A percentile compares a stretch with the other conserved stretches of the same genome.
Conservation (phyloP, 129 eudicot species). For the Flaveria ramosissima region DNA sequence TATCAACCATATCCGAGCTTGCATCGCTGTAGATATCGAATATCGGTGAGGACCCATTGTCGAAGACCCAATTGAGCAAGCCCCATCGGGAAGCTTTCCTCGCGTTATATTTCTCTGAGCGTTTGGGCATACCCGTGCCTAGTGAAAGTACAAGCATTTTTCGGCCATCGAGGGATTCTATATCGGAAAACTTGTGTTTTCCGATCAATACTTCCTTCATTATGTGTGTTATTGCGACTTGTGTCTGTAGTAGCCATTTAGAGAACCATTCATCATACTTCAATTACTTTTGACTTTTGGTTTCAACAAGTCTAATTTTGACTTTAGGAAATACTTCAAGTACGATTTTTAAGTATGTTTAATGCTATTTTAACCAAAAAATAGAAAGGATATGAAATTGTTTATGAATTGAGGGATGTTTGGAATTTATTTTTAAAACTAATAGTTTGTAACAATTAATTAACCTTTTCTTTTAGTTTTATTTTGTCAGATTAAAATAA, state of each 20-base stretch:
- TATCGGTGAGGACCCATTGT: conserved; percentile 60
- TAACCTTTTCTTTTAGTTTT: no score
- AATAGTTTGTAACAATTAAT: no score
- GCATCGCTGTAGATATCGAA: conserved; percentile 55
- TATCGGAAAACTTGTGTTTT: conserved; percentile 35
- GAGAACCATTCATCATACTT: neutral
- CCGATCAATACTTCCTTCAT: conserved; percentile 53
- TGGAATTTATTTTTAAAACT: neutral
- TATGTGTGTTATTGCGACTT: conserved; percentile 67
- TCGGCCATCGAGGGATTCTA: conserved; percentile 47
- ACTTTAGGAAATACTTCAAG: neutral
- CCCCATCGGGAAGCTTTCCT: conserved; percentile 61
- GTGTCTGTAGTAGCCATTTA: conserved; percentile 46
- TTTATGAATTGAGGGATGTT: no score
- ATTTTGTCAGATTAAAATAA: no score
- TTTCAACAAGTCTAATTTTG: neutral
- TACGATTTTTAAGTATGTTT: neutral
- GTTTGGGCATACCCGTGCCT: conserved; percentile 62
- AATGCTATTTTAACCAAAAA: neutral
- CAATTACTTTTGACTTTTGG: neutral
- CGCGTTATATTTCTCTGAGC: conserved; percentile 50
- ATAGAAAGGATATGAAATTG: neutral
- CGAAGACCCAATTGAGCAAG: conserved; percentile 57
- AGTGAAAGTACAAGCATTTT: conserved; percentile 70
- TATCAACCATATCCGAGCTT: conserved; percentile 79